phyloP scores from a whole-genome alignment of 495 filamentous ascomycete genomes.

The Penicillium canariense region DNA sequence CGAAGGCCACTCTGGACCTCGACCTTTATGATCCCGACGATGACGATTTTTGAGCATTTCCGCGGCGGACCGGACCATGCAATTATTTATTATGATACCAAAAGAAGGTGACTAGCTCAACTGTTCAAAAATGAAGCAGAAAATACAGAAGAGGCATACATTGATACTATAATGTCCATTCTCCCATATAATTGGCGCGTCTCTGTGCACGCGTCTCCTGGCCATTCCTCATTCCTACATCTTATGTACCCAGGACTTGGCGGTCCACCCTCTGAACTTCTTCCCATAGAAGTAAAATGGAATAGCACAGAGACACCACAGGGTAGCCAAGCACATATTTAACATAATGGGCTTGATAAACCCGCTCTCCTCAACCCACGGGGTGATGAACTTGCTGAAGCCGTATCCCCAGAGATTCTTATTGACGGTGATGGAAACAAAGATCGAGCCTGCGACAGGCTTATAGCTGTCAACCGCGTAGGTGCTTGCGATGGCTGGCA shows the following conservation, averaged over 20 bases:
- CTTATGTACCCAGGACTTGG: constrained; percentile 51
- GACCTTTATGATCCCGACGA: constrained; percentile 50
- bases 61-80: constrained; percentile 5
- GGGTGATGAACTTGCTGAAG: constrained; percentile 48
- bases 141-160: neutral
- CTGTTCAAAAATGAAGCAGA: neutral
- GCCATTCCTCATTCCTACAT: constrained; percentile 34
- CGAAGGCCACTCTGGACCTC: constrained; percentile 41
- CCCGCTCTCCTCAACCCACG: constrained; percentile 35
- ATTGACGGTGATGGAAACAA: constrained; percentile 59
- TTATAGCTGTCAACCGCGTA: constrained; percentile 64
- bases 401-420: constrained; percentile 60
- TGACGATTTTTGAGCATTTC: constrained; percentile 35
- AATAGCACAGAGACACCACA: constrained; percentile 54
- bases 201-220: neutral
- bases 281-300: constrained; percentile 59
- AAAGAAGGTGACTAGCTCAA: constrained; percentile 1
- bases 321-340: constrained; percentile 51
- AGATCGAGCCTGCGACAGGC: constrained; percentile 56
- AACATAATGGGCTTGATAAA: constrained; percentile 50
- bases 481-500: constrained; percentile 50
- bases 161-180: neutral
- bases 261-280: constrained; percentile 54
- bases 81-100: constrained; percentile 22
- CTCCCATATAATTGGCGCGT: neutral